These are phyloP conservation scores for Rutstroemia sp. DNA, from an alignment of 2,329 filamentous ascomycete species.

Conservation along the genomic window DNA sequence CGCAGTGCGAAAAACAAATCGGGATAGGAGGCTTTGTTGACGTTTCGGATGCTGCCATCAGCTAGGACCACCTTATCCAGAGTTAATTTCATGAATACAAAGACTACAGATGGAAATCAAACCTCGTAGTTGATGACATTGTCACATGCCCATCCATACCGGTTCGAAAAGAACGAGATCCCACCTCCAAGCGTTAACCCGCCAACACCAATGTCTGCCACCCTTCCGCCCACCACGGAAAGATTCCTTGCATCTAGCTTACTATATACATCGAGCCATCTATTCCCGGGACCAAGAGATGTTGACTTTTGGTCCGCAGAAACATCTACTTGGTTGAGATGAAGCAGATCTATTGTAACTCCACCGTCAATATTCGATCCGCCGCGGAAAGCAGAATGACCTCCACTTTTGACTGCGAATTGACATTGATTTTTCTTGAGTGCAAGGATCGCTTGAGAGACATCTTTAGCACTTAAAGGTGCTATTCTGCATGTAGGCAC, in stretches of 20 bases:
- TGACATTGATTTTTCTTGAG: slow-evolving; percentile 3
- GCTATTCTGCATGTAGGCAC: slow-evolving; percentile 11
- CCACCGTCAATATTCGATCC: slow-evolving; percentile 15
- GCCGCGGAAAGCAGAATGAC: slow-evolving; percentile 26
- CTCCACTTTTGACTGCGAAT: slow-evolving; percentile 34
- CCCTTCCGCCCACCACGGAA: background rate
- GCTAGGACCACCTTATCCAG: slow-evolving; percentile 41
- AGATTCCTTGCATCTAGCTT: slow-evolving; percentile 5
- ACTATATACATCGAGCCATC: slow-evolving; percentile 17
- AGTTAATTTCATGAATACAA: slow-evolving; percentile 13
- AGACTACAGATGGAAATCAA: background rate
- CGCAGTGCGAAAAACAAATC: slow-evolving; percentile 47
- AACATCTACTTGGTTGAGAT: slow-evolving; percentile 10
- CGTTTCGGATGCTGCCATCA: slow-evolving; percentile 40
- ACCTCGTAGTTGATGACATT: slow-evolving; percentile 17
- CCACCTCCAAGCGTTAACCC: slow-evolving; percentile 12
- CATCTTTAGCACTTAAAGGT: slow-evolving; percentile 5
- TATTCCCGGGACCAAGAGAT: slow-evolving; percentile 14
- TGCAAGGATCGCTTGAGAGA: slow-evolving; percentile 4
- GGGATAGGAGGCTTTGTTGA: slow-evolving; percentile 31
- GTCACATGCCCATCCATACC: slow-evolving; percentile 17
- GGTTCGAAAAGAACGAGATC: slow-evolving; percentile 10
- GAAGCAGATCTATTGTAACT: slow-evolving; percentile 14
- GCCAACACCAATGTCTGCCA: slow-evolving; percentile 9
- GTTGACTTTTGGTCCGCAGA: slow-evolving; percentile 11